phyloP scores from a whole-genome alignment of 1,284 basidiomycete genomes.

The Sanguinoderma infundibulare region DNA sequence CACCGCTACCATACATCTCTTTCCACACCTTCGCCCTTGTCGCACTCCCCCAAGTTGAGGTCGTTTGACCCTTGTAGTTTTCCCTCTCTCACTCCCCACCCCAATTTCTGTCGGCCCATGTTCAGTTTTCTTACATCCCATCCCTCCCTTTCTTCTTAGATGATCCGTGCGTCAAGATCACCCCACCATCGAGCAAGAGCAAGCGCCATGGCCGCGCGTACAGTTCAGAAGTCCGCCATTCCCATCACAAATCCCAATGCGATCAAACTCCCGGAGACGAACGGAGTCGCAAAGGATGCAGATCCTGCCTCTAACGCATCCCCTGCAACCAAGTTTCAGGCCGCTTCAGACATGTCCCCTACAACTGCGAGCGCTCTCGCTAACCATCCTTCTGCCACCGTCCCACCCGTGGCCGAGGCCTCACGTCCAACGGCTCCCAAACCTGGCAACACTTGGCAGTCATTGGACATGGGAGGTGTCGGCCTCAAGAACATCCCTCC shows the following conservation, averaged over 20 bases:
- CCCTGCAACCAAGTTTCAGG: slow-evolving; percentile 35
- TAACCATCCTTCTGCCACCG: slow-evolving; percentile 76
- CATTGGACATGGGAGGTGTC: slow-evolving; percentile 96
- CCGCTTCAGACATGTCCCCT: slow-evolving; percentile 44
- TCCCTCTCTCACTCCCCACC: neutral
- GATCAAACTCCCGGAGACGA: slow-evolving; percentile 48
- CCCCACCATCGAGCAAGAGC: slow-evolving; percentile 82
- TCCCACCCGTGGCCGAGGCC: slow-evolving; percentile 66
- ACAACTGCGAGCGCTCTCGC: slow-evolving; percentile 43
- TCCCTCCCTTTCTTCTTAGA: slow-evolving; percentile 43
- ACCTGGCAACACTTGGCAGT: slow-evolving; percentile 83
- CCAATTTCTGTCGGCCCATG: too few species aligned
- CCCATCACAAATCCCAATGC: slow-evolving; percentile 84
- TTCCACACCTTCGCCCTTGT: slow-evolving; percentile 6
- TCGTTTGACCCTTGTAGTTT: neutral
- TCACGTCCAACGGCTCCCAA: slow-evolving; percentile 61
- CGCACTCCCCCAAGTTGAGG: neutral
- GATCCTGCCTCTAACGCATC: slow-evolving; percentile 33
- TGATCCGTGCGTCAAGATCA: slow-evolving; percentile 75
- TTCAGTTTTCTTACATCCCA: neutral
- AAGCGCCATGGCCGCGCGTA: slow-evolving; percentile 79
- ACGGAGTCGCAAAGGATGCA: slow-evolving; percentile 37
- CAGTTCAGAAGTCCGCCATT: slow-evolving; percentile 78
- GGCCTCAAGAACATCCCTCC: slow-evolving; percentile 90
- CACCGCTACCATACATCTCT: neutral